phyloP scores from a whole-genome alignment of 2,329 filamentous ascomycete genomes.

The Colletotrichum endophyticum region DNA sequence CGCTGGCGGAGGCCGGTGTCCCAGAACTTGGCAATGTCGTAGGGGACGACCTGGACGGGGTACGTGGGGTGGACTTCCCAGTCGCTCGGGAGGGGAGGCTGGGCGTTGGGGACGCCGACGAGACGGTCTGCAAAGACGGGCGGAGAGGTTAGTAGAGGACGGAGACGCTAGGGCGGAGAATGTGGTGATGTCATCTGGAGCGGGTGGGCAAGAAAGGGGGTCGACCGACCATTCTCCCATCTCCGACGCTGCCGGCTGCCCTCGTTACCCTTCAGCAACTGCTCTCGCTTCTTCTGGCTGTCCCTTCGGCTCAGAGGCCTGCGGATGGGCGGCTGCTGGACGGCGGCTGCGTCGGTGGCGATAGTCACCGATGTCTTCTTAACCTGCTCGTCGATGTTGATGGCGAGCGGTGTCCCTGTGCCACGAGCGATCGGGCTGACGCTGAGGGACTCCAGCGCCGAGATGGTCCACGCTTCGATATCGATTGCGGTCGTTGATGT shows the following conservation, averaged over 20 bases:
- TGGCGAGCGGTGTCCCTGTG: conserved; percentile 69
- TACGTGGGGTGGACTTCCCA: conserved; percentile 86
- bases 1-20: conserved; percentile 60
- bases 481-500: conserved; percentile 47
- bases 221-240: conserved; percentile 84
- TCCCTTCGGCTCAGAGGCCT: conserved; percentile 57
- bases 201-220: background rate
- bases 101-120: conserved; percentile 82
- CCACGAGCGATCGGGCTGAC: conserved; percentile 62
- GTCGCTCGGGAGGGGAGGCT: conserved; percentile 82
- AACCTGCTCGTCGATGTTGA: conserved; percentile 71
- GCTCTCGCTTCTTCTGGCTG: conserved; percentile 68
- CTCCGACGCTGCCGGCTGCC: conserved; percentile 84
- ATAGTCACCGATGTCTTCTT: background rate
- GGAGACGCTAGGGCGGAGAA: background rate
- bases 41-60: conserved; percentile 78
- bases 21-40: conserved; percentile 88
- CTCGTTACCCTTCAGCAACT: conserved; percentile 86
- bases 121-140: conserved; percentile 69
- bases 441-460: conserved; percentile 59
- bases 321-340: conserved; percentile 37
- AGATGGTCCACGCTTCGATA: conserved; percentile 72
- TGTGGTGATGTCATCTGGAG: background rate
- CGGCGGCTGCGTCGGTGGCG: conserved; percentile 20
- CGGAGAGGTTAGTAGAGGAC: background rate